These are phyloP conservation scores for Kwoniella shivajii DNA, from an alignment of 1,284 basidiomycete species.

Conservation along the genomic window DNA sequence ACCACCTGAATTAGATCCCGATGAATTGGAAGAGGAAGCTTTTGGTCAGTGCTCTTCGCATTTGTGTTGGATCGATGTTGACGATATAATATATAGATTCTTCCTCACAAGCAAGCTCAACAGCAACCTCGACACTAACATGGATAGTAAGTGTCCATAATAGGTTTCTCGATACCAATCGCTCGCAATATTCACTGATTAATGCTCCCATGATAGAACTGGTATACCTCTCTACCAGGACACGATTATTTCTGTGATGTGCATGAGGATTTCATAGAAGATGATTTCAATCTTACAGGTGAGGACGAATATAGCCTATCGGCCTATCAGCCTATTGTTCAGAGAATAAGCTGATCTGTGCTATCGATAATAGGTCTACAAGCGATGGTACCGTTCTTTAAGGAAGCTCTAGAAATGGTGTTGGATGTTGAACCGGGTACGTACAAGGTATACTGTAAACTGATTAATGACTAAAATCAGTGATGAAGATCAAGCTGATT, in stretches of 20 bases:
- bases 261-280: slow-evolving; percentile 98
- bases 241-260: slow-evolving; percentile 99
- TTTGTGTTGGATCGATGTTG: neutral
- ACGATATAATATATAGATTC: slow-evolving; percentile 38
- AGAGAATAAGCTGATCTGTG: neutral
- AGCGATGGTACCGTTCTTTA: slow-evolving; percentile 93
- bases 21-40: slow-evolving; percentile 43
- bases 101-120: slow-evolving; percentile 51
- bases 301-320: neutral
- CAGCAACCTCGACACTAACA: slow-evolving; percentile 53
- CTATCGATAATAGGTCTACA: slow-evolving; percentile 66
- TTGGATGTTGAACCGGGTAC: slow-evolving; percentile 96
- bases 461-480: too few species aligned
- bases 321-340: neutral
- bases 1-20: slow-evolving; percentile 34
- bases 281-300: slow-evolving; percentile 96
- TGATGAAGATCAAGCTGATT: neutral
- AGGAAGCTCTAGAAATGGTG: slow-evolving; percentile 99
- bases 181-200: neutral
- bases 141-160: slow-evolving; percentile 51
- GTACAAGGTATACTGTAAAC: too few species aligned
- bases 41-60: slow-evolving; percentile 32
- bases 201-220: slow-evolving; percentile 57
- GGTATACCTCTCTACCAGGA: slow-evolving; percentile 97
- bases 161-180: neutral